A percentile compares a stretch with the other conserved stretches of the same genome.
phyloP scores from a whole-genome alignment of 495 filamentous ascomycete genomes.

The Achaetomiella virescens region DNA sequence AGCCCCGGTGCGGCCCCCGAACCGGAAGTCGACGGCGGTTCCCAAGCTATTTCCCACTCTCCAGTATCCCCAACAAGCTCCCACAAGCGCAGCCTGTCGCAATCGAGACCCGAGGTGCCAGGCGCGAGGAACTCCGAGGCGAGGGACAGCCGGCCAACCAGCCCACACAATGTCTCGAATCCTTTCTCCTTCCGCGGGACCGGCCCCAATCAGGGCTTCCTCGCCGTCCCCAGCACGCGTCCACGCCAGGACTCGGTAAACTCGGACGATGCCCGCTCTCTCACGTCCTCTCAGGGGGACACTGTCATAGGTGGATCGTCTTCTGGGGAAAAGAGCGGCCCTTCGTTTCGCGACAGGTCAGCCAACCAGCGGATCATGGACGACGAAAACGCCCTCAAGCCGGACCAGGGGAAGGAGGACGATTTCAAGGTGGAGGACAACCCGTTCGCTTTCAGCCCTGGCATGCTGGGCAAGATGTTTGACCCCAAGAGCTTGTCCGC shows the following conservation, averaged over 20 bases:
- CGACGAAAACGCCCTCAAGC: constrained; percentile 51
- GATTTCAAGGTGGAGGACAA: constrained; percentile 63
- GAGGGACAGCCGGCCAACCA: constrained; percentile 74
- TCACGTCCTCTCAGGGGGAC: constrained; percentile 39
- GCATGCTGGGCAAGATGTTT: constrained; percentile 66
- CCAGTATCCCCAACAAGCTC: constrained; percentile 45
- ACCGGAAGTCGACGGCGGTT: constrained; percentile 11
- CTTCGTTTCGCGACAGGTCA: constrained; percentile 23
- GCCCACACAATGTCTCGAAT: constrained; percentile 83
- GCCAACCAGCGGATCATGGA: constrained; percentile 47
- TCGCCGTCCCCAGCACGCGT: constrained; percentile 44
- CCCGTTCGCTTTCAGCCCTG: constrained; percentile 64
- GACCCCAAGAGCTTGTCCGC: constrained; percentile 70
- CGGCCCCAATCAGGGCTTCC: constrained; percentile 40
- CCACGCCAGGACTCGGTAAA: constrained; percentile 51
- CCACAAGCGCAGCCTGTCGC: constrained; percentile 29
- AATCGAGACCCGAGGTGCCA: constrained; percentile 50
- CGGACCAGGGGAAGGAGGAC: constrained; percentile 57
- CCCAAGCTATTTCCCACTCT: constrained; percentile 25
- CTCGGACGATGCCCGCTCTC: constrained; percentile 44
- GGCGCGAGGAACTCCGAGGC: constrained; percentile 63
- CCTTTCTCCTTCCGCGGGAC: constrained; percentile 46
- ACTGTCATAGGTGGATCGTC: constrained; percentile 33
- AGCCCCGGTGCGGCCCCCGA: constrained; percentile 28
- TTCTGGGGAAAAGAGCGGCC: constrained; percentile 34